Conservation (phyloP, 805 yeast species). For the Groenewaldozyma tartarivorans region DNA sequence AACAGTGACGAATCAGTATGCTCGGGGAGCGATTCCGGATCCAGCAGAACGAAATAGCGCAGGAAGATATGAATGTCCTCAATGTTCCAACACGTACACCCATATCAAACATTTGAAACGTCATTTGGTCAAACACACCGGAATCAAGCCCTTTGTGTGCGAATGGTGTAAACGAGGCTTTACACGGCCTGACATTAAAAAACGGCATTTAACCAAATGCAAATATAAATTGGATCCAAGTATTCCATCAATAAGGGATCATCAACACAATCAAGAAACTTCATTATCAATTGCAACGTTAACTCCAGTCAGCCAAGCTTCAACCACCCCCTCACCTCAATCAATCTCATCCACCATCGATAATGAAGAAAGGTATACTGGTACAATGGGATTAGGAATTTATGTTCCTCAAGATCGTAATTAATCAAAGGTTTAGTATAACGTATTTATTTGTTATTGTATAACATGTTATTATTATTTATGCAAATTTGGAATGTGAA, state of each 20-base stretch:
- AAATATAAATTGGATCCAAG: background rate
- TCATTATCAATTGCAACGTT: background rate
- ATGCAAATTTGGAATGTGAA: too few species aligned
- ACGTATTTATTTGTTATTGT: too few species aligned
- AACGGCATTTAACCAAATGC: conserved; percentile 1
- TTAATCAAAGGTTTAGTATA: too few species aligned
- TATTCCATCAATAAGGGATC: background rate
- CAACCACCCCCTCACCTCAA: too few species aligned
- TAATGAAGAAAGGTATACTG: too few species aligned
- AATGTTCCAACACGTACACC: conserved; percentile 1
- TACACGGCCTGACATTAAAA: conserved; percentile 3
- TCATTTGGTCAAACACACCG: conserved; percentile 2
- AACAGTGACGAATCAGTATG: too few species aligned
- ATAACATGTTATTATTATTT: too few species aligned
- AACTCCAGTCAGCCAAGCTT: too few species aligned
- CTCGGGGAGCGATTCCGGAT: too few species aligned
- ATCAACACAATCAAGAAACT: background rate
- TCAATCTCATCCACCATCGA: too few species aligned
- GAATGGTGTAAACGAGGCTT: conserved; percentile 1
- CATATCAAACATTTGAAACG: conserved; percentile 4
- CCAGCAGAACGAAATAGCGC: conserved; percentile 1
- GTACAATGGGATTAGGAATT: too few species aligned
- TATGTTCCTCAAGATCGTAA: too few species aligned
- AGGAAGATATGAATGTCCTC: conserved; percentile 1
- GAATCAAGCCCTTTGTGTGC: conserved; percentile 3